Evolutionary conservation across 495 filamentous ascomycete species (phyloP), one percentile per base, ranked within the genome.

Genomic region (Acidiella bohemica): DNA sequence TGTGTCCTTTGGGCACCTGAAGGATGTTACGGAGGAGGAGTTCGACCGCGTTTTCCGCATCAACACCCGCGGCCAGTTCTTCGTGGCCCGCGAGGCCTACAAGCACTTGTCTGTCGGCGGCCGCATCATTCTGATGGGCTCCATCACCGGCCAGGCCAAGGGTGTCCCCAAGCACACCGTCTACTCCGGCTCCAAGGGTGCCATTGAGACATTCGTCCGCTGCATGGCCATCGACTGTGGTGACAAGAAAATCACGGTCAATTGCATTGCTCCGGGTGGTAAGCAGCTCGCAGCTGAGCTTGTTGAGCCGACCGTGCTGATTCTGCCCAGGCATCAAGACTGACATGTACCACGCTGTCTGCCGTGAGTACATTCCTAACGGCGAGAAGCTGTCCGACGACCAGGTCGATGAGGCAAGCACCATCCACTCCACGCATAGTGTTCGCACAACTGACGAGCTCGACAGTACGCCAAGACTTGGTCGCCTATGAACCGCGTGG

Each of bases 31-130:
- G n/a, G 59, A 65, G 23, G 66, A 65, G 41, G 65, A 71, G 44
- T 72, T 66, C 39, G 70, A 73, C 56, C 59, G 60, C 18, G 64
- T 72, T 46, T 70, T 72, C 48, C 61, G 54, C 31, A 70, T 70
- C 48, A 78, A 78, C 59, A 68, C 71, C 7, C 73, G 72, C 28
- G 70, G 66, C 22, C 70, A 73, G 53, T 72, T 71, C 53, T 69
- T 74, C 64, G 76, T 84, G 32, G 77, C 75, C 38, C 72, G 76
- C 55, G 68, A 78, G 60, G 78, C 71, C 5, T 75, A 75, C 57
- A 71, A 70, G 59, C 64, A 79, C 57, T 63, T 75, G 54, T 59
- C 62, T 45, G 63, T 72, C 29, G 73, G 72, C 30, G 76, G 75
- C 36, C 67, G 75, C 50, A 67, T 79, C 53, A 70, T 79, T 47